A percentile compares a stretch with the other conserved stretches of the same genome.
These are phyloP conservation scores for Arthrobotrys iridis DNA, from an alignment of 2,329 filamentous ascomycete species.

Conservation along the genomic window DNA sequence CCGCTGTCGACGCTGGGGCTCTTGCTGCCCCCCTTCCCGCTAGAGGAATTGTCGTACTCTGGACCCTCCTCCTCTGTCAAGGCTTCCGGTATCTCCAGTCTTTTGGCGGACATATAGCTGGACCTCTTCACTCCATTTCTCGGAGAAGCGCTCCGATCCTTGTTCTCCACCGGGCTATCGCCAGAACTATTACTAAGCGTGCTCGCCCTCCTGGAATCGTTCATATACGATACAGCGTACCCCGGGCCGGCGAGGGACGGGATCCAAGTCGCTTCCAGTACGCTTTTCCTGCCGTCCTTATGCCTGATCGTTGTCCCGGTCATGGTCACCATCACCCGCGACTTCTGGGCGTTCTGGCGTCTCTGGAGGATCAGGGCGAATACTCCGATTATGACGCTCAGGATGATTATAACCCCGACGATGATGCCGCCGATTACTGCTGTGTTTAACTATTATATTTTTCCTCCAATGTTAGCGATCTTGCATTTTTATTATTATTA, in stretches of 20 bases:
- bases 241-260: not conserved
- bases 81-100: constrained; percentile 33
- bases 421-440: constrained; percentile 29
- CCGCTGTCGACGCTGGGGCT: constrained; percentile 4
- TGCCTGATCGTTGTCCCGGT: constrained; percentile 31
- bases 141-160: not conserved
- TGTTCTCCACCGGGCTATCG: not conserved
- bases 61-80: constrained; percentile 20
- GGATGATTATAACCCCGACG: constrained; percentile 19
- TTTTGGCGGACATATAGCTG: constrained; percentile 42
- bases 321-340: constrained; percentile 44
- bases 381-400: constrained; percentile 12
- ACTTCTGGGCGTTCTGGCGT: not conserved
- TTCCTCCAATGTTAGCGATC: not conserved
- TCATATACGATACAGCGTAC: not conserved
- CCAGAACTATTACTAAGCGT: not conserved
- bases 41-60: not conserved
- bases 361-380: constrained; percentile 17
- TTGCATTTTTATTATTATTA: too few species aligned
- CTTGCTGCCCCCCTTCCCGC: constrained; percentile 1
- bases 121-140: constrained; percentile 7
- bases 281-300: constrained; percentile 3
- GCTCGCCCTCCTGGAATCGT: not conserved
- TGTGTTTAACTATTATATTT: constrained; percentile 16
- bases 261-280: constrained; percentile 24